Base-by-base conservation (phyloP, 305 asterid species). In the Euphrasia arctica region DNA sequence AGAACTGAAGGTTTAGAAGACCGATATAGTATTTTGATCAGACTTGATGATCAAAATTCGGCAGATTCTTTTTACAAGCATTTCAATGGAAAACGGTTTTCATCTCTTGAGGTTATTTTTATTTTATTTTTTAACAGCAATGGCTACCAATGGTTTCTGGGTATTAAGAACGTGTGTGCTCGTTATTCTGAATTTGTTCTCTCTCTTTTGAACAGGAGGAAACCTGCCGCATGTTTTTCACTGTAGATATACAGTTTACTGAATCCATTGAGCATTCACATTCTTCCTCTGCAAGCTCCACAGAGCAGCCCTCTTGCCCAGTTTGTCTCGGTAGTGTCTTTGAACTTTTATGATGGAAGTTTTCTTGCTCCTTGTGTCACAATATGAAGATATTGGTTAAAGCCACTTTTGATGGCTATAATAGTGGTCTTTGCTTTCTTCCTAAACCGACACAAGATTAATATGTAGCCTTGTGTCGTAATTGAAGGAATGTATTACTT, bases 1-100 rank as follows among this genome's bases (percentile, higher is more conserved):
- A 93, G 99, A 80, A 90, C 83, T 52, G 97, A 90, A 70, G 97
- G 89, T 7, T 55, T 84, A 81, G 92, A 90, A 67, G 95, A 86
- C 66, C 82, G 75, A 27, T 90, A 88, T 69, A 88, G 88, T 77
- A 83, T 86, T 65, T 78, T 90, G 81, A 88, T 93, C 71, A 81
- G 88, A 80, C 78, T 88, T 49, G 92, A 87, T 71, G 76, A 75
- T 69, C 96, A 93, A 77, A 79, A 66, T 27, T 79, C 95, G 31
- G 89, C 97, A 7, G 96, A 90, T 81, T 79, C 79, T 59, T 93
- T 90, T 60, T 82, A 88, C 75, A 77, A 73, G 77, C 95, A 90
- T 80, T 86, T 86, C 74, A 79, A 73, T 69, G 85, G 92, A 54
- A 86, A 70, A 66, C 79, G 62, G 34, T 93, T 86, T 75, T 86